These are phyloP conservation scores for Medicago arabica DNA, from an alignment of 306 rosid genomes.

Conservation along the genomic window DNA sequence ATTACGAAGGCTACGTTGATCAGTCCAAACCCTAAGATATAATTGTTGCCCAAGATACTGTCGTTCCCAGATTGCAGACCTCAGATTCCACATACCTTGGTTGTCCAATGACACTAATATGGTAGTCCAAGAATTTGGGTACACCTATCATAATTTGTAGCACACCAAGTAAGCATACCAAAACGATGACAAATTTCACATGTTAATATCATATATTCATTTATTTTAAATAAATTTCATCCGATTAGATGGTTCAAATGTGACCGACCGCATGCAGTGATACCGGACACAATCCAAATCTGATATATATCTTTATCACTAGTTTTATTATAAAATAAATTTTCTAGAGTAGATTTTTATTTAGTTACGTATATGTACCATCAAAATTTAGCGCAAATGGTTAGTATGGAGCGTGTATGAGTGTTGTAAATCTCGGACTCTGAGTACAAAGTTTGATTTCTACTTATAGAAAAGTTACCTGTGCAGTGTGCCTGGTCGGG, in stretches of 20 bases:
- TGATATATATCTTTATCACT: too few relatives aligned
- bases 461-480: conserved; percentile 53
- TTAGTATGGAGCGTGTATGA: neutral
- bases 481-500: conserved; percentile 86
- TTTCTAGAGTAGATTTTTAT: too few relatives aligned
- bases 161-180: neutral
- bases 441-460: neutral
- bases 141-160: conserved; percentile 57
- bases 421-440: neutral
- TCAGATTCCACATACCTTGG: conserved; percentile 98
- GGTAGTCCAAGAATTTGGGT: conserved; percentile 84
- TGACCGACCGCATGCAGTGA: neutral
- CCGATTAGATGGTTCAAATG: neutral
- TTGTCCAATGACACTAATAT: conserved; percentile 91
- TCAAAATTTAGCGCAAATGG: neutral
- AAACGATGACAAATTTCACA: too few relatives aligned
- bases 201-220: too few relatives aligned
- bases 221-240: too few relatives aligned
- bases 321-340: too few relatives aligned
- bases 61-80: conserved; percentile 96
- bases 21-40: conserved; percentile 83
- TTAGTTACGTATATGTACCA: neutral
- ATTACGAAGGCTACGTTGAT: conserved; percentile 62
- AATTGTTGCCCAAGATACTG: conserved; percentile 94
- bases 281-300: neutral